These are phyloP conservation scores for Stylonectria norvegica DNA, from an alignment of 2,329 filamentous ascomycete genomes.

Conservation along the genomic window DNA sequence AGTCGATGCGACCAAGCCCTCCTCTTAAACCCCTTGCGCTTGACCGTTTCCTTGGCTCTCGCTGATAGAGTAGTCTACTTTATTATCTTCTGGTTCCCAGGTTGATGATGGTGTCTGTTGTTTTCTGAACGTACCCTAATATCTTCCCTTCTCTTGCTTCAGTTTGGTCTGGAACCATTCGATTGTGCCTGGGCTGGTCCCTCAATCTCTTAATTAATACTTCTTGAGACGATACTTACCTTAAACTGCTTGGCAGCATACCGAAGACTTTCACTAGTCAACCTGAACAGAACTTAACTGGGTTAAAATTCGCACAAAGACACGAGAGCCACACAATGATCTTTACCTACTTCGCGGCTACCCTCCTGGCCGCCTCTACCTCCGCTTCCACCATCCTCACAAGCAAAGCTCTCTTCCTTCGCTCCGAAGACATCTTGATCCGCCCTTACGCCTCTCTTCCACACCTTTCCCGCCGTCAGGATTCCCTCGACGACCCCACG, in stretches of 20 bases:
- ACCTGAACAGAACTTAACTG: too few relatives aligned
- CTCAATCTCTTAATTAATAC: conserved; percentile 4
- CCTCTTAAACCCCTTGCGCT: conserved; percentile 1
- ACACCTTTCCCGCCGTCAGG: conserved; percentile 12
- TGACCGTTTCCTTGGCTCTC: conserved; percentile 10
- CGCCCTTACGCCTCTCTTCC: conserved; percentile 27
- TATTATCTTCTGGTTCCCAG: too few relatives aligned
- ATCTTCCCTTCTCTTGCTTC: conserved; percentile 9
- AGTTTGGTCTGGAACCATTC: conserved; percentile 25
- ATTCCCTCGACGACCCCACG: conserved; percentile 10
- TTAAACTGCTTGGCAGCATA: not conserved
- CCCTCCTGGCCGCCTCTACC: conserved; percentile 17
- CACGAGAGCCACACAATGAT: too few relatives aligned
- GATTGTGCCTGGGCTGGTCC: conserved; percentile 25
- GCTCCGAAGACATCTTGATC: conserved; percentile 29
- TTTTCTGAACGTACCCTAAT: too few relatives aligned
- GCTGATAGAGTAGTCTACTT: too few relatives aligned
- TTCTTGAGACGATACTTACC: too few relatives aligned
- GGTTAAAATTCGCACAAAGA: too few relatives aligned
- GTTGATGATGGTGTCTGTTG: not conserved
- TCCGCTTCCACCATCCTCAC: conserved; percentile 15
- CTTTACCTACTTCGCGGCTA: too few relatives aligned
- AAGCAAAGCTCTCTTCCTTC: conserved; percentile 20
- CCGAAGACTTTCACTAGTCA: too few relatives aligned
- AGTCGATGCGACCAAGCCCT: conserved; percentile 13